These are phyloP conservation scores for Phaeomoniella chlamydospora DNA, from an alignment of 2,329 filamentous ascomycete species.

Conservation along the genomic window DNA sequence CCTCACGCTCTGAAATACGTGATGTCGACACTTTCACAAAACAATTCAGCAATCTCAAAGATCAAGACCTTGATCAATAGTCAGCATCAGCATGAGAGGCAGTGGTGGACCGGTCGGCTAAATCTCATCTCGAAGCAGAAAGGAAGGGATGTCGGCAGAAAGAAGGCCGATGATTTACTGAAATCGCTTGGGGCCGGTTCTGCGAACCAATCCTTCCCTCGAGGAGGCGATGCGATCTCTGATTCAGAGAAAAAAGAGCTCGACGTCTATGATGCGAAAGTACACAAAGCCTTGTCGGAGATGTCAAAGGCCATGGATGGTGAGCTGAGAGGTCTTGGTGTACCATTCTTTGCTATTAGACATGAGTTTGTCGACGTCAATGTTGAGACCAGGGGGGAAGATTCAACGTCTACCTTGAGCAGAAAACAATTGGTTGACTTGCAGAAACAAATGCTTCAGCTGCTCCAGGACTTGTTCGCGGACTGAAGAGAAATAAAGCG, in stretches of 20 bases:
- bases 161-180: constrained; percentile 39
- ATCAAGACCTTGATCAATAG: constrained; percentile 45
- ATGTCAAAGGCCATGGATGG: constrained; percentile 45
- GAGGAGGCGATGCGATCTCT: constrained; percentile 2
- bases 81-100: constrained; percentile 47
- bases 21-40: constrained; percentile 31
- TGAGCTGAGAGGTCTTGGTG: constrained; percentile 41
- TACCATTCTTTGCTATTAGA: constrained; percentile 46
- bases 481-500: no score
- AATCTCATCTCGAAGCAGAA: constrained; percentile 36
- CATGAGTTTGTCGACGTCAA: constrained; percentile 24
- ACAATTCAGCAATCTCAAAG: constrained; percentile 27
- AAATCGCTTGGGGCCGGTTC: constrained; percentile 11
- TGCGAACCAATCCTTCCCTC: constrained; percentile 1
- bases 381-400: constrained; percentile 6
- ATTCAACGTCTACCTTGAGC: constrained; percentile 16
- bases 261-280: constrained; percentile 44
- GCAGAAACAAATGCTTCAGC: constrained; percentile 32
- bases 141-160: constrained; percentile 36
- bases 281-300: constrained; percentile 41
- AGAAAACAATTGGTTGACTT: constrained; percentile 26
- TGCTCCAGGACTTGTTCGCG: constrained; percentile 35
- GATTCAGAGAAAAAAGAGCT: constrained; percentile 41
- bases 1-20: constrained; percentile 34
- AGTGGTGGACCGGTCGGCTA: constrained; percentile 42